Evolutionary conservation across 306 rosid genomes (phyloP).

Genomic region (Lotus japonicus): DNA sequence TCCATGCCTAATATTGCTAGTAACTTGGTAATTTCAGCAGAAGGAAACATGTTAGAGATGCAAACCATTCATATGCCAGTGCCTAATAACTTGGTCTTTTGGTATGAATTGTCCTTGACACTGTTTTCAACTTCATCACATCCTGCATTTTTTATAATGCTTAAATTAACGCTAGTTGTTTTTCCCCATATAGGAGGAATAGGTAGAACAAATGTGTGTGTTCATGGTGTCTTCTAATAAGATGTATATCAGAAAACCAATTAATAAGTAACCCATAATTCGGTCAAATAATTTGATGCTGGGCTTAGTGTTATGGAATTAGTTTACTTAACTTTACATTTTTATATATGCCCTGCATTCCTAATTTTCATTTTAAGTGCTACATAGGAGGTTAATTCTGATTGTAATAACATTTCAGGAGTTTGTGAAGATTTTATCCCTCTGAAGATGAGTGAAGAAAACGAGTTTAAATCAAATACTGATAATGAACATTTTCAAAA

Average conservation of each 20-base stretch:
- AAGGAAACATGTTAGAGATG: background rate
- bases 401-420: slow-evolving; percentile 48
- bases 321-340: background rate
- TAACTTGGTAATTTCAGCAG: background rate
- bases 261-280: background rate
- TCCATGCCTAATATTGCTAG: background rate
- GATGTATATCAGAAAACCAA: background rate
- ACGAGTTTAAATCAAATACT: slow-evolving; percentile 44
- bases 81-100: background rate
- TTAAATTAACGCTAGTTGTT: background rate
- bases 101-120: slow-evolving; percentile 10
- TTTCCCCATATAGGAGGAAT: background rate
- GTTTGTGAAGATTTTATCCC: slow-evolving; percentile 27
- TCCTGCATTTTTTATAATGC: background rate
- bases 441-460: slow-evolving; percentile 57
- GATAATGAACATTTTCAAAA: slow-evolving; percentile 51
- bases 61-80: background rate
- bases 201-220: background rate
- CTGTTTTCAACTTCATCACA: background rate
- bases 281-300: slow-evolving; percentile 3
- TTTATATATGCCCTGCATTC: background rate
- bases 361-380: background rate
- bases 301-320: background rate
- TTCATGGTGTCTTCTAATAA: background rate
- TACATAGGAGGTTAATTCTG: slow-evolving; percentile 26